phyloP scores from a whole-genome alignment of 768 basidiomycete species.

The Trametes maxima region DNA sequence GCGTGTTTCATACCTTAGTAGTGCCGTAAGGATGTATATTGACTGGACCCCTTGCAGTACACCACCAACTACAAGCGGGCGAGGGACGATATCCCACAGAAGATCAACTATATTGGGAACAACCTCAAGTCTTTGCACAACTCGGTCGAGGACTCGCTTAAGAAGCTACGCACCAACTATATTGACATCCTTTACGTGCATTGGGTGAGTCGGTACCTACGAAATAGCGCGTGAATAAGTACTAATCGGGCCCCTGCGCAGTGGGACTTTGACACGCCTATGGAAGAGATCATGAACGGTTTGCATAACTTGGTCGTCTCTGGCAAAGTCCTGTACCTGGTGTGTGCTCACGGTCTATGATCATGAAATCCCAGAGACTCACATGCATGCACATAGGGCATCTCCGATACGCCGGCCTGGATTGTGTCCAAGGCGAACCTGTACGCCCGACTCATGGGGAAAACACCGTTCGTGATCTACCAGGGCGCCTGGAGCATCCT shows the following conservation, averaged over 20 bases:
- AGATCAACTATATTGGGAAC: conserved; percentile 40
- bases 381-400: conserved; percentile 12
- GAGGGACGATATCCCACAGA: conserved; percentile 24
- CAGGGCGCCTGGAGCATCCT: conserved; percentile 41
- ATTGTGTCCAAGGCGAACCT: conserved; percentile 41
- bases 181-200: conserved; percentile 51
- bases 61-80: conserved; percentile 28
- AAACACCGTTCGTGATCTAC: conserved; percentile 40
- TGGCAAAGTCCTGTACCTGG: conserved; percentile 48
- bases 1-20: neutral
- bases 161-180: conserved; percentile 46
- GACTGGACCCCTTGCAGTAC: conserved; percentile 19
- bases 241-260: conserved; percentile 45
- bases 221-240: conserved; percentile 41
- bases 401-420: conserved; percentile 41
- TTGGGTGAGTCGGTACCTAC: conserved; percentile 24
- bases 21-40: no score
- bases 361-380: neutral
- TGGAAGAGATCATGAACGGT: conserved; percentile 59
- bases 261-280: conserved; percentile 54
- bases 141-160: conserved; percentile 38
- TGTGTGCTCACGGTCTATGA: conserved; percentile 1
- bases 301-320: conserved; percentile 52
- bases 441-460: conserved; percentile 41
- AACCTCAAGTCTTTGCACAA: conserved; percentile 40